These are phyloP conservation scores for Antrodiella citrinella DNA, from an alignment of 768 basidiomycete species.

Conservation along the genomic window DNA sequence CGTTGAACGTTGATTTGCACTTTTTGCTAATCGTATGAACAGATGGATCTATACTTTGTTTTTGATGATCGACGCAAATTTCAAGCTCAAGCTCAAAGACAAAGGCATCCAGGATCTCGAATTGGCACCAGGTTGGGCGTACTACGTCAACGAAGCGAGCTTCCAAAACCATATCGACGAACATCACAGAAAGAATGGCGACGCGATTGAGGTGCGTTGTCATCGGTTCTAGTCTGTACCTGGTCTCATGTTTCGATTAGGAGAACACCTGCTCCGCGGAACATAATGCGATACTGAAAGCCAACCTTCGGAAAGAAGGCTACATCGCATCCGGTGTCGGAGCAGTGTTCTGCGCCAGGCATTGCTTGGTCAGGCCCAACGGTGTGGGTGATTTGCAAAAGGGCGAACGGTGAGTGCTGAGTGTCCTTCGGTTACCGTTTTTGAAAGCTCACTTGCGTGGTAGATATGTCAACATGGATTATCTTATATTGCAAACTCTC, in stretches of 20 bases:
- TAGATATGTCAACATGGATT: slow-evolving; percentile 18
- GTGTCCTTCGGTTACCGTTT: not conserved
- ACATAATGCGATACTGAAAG: slow-evolving; percentile 9
- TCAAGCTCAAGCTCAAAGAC: slow-evolving; percentile 17
- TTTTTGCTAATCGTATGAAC: not conserved
- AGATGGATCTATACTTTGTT: slow-evolving; percentile 22
- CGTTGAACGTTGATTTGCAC: too few species aligned
- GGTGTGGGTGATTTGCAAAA: slow-evolving; percentile 20
- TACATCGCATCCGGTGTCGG: slow-evolving; percentile 12
- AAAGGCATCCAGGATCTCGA: slow-evolving; percentile 14
- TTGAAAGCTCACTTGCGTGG: not conserved
- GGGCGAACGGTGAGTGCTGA: slow-evolving; percentile 17
- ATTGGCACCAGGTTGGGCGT: slow-evolving; percentile 19
- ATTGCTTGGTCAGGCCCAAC: slow-evolving; percentile 15
- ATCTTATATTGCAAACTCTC: slow-evolving; percentile 7
- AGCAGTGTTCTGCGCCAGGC: slow-evolving; percentile 12
- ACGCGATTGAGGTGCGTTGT: not conserved
- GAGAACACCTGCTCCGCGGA: slow-evolving; percentile 12
- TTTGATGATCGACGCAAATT: slow-evolving; percentile 23
- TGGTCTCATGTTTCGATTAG: slow-evolving; percentile 1
- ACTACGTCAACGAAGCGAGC: slow-evolving; percentile 16
- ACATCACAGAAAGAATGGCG: slow-evolving; percentile 13
- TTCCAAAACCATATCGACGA: slow-evolving; percentile 15
- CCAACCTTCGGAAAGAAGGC: slow-evolving; percentile 6
- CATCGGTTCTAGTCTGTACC: slow-evolving; percentile 5